Percentiles rank a stretch among this genome's conserved stretches.
Conservation (phyloP, 176 grass and related monocot genomes). For the sorghum (Sorghum bicolor) region DNA sequence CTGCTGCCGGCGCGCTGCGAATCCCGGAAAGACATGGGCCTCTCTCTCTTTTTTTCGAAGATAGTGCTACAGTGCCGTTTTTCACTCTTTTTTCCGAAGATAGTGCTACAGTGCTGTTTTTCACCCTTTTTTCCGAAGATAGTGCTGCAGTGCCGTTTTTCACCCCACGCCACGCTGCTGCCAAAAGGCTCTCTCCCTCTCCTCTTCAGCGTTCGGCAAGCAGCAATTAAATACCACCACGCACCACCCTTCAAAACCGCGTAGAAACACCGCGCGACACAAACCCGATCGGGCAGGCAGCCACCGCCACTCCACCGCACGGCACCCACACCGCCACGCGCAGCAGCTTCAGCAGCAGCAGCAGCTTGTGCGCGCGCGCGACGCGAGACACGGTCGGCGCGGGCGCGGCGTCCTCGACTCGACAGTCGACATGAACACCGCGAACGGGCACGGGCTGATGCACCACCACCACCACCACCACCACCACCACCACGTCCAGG, state of each 20-base stretch:
- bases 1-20: conserved; percentile 29
- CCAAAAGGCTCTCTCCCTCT: background rate
- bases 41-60: too few relatives aligned
- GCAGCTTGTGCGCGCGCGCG: background rate
- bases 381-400: background rate
- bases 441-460: conserved; percentile 54
- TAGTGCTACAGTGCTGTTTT: too few relatives aligned
- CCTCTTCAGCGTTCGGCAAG: background rate
- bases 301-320: conserved; percentile 9
- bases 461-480: conserved; percentile 55
- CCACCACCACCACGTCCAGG: conserved; percentile 31
- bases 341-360: too few relatives aligned
- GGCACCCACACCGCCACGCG: too few relatives aligned
- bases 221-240: conserved; percentile 39
- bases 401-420: background rate
- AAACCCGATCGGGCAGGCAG: background rate
- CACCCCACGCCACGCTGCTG: conserved; percentile 25
- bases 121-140: too few relatives aligned
- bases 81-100: too few relatives aligned
- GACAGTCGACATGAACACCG: conserved; percentile 40
- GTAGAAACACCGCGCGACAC: conserved; percentile 25
- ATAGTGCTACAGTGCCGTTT: too few relatives aligned
- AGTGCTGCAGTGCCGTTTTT: too few relatives aligned
- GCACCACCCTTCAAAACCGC: conserved; percentile 38
- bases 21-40: conserved; percentile 30